phyloP scores from a whole-genome alignment of 129 eudicot genomes.

The Smallanthus sonchifolius region DNA sequence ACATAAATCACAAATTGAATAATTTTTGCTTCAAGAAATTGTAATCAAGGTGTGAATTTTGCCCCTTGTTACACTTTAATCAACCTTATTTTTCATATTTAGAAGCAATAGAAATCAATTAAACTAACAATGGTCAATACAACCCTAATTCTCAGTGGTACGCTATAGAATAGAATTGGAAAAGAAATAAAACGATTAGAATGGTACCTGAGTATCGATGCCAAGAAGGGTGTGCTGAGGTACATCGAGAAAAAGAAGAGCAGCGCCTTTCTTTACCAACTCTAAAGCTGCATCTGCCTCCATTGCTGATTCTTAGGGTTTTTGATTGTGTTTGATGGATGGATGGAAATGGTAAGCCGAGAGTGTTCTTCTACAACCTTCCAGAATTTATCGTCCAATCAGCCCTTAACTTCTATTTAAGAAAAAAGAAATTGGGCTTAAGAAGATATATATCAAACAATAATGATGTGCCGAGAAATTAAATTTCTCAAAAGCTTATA shows the following conservation, averaged over 20 bases:
- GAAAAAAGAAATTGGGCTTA: too few relatives aligned
- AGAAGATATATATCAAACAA: too few relatives aligned
- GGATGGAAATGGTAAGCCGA: neutral
- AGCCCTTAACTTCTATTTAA: too few relatives aligned
- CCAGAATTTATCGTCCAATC: neutral
- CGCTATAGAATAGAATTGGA: neutral
- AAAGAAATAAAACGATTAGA: neutral
- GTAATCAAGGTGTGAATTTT: neutral
- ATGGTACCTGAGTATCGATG: constrained; percentile 75
- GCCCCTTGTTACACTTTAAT: neutral
- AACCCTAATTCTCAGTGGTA: neutral
- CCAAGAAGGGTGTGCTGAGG: constrained; percentile 82
- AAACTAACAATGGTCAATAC: neutral
- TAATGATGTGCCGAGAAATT: too few relatives aligned
- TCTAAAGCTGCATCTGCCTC: constrained; percentile 67
- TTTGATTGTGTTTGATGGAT: neutral
- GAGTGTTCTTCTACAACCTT: neutral
- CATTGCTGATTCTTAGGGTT: constrained; percentile 35
- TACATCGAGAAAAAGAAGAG: constrained; percentile 79
- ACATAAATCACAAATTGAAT: neutral
- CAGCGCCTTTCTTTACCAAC: constrained; percentile 59
- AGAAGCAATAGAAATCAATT: neutral
- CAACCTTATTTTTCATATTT: neutral
- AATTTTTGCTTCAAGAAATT: neutral
- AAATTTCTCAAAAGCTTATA: too few relatives aligned